Evolutionary conservation across 1,284 basidiomycete genomes (phyloP).

Genomic region (Ganoderma lucidum): DNA sequence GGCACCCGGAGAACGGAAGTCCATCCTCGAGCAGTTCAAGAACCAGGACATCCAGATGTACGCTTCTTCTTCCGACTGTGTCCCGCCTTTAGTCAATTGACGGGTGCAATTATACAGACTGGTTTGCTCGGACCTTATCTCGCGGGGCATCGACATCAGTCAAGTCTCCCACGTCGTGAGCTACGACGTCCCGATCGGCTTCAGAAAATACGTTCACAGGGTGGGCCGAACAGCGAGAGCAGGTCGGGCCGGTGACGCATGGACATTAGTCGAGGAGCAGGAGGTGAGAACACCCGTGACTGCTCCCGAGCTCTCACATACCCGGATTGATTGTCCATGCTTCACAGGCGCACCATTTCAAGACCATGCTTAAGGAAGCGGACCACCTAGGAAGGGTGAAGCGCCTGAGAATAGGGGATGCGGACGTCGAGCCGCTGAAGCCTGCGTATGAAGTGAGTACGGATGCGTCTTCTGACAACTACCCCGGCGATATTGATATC

Average conservation of each 20-base stretch:
- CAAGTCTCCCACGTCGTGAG: constrained; percentile 92
- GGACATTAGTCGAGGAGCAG: constrained; percentile 96
- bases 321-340: background rate
- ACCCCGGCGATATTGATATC: background rate
- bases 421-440: constrained; percentile 64
- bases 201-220: constrained; percentile 97
- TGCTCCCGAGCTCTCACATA: background rate
- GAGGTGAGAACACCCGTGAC: constrained; percentile 63
- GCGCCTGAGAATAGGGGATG: constrained; percentile 73
- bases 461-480: constrained; percentile 7
- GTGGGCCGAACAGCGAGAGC: constrained; percentile 96
- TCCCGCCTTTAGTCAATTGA: background rate
- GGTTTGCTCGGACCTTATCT: constrained; percentile 95
- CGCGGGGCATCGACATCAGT: constrained; percentile 96
- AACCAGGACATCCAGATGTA: constrained; percentile 86
- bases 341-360: constrained; percentile 87
- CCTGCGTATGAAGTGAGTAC: constrained; percentile 71
- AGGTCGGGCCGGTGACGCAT: constrained; percentile 86
- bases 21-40: constrained; percentile 84
- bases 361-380: constrained; percentile 81
- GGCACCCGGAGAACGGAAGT: constrained; percentile 73
- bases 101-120: constrained; percentile 57
- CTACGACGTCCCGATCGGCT: constrained; percentile 96
- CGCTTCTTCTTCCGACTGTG: constrained; percentile 38
- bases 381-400: constrained; percentile 80